Conservation (phyloP, 2,329 filamentous ascomycete genomes). For the Chrysoporthe deuterocubensis region DNA sequence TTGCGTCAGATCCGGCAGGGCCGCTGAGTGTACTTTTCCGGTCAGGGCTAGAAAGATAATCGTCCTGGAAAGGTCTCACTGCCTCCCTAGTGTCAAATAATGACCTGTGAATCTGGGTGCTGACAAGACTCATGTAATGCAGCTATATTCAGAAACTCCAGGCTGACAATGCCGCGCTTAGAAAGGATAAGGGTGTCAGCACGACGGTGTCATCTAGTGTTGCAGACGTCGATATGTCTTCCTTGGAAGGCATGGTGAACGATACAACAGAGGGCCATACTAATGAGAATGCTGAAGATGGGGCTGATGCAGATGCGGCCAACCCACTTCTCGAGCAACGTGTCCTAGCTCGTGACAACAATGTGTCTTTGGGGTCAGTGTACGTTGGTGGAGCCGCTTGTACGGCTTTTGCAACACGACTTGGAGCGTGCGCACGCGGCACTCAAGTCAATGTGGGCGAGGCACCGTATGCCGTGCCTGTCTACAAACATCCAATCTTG, state of each 20-base stretch:
- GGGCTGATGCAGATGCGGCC: conserved; percentile 25
- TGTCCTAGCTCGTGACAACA: conserved; percentile 26
- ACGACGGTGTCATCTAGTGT: conserved; percentile 6
- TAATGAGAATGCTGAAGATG: conserved; percentile 27
- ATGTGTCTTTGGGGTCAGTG: conserved; percentile 23
- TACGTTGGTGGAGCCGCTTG: conserved; percentile 32
- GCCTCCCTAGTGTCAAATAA: too few relatives aligned
- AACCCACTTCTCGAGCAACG: conserved; percentile 31
- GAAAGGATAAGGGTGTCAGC: neutral
- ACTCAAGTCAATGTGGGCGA: neutral
- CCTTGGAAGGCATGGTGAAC: neutral
- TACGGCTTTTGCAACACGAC: conserved; percentile 29
- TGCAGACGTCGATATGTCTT: neutral
- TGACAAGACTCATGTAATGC: neutral
- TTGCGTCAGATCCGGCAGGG: conserved; percentile 29
- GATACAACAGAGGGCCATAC: neutral
- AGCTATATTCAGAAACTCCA: conserved; percentile 31
- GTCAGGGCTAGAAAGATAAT: conserved; percentile 31
- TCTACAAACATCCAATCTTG: conserved; percentile 28
- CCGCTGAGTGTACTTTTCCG: conserved; percentile 29
- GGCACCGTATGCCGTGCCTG: conserved; percentile 27
- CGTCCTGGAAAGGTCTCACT: conserved; percentile 30
- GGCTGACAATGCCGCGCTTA: conserved; percentile 30
- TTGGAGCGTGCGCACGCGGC: conserved; percentile 13
- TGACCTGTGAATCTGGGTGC: too few relatives aligned